Evolutionary conservation across 23 red algal species (phyloP), one percentile per base, ranked within the genome.

Genomic region (Agarophyton chilense): DNA sequence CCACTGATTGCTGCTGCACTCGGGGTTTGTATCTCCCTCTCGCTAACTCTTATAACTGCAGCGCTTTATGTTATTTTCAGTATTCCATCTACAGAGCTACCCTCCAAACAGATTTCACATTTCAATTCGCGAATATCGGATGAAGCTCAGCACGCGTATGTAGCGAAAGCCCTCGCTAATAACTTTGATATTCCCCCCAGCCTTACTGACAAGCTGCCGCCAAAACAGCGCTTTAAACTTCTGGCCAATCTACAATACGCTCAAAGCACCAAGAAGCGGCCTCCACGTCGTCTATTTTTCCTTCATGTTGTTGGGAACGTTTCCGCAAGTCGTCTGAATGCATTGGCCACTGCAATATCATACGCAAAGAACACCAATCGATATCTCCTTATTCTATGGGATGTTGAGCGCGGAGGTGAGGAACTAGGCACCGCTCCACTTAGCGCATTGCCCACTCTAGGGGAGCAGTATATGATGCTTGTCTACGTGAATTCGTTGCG

Each of bases 301-400:
- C 73, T 89, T 42, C 85, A 89, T 64, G 85, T 64, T 17, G 73
- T 89, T 9, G 85, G 85, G 39, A 40, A 46, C 0, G 45, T 42
- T 65, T 29, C 73, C 10, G 10, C 70, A 18, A 31, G 29, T n/a
- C 68, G 85, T 3, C 73, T 89, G 56, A 44, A 67, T 22, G 81
- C 91, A 12, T 52, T 94, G 24, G 72, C 79, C 10, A 62, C 79
- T 13, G 91, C 71, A 12, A 84, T 94, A 29, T 74, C 82, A 9
- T 94, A 94, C 53, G 67, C 91, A 10, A 52, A 53, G 79, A 85
- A 94, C 32, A 94, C 81, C 38, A 67, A 73, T 36, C 91, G 91
- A 4, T 84, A 86, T 64, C 46, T 85, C 31, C 50, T 94, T 26
- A 46, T 94, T 10, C 43, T 94, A 32, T 89, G 85, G 85, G 85